Evolutionary conservation across 495 filamentous ascomycete species (phyloP).

Genomic region (Penicillium taxi): DNA sequence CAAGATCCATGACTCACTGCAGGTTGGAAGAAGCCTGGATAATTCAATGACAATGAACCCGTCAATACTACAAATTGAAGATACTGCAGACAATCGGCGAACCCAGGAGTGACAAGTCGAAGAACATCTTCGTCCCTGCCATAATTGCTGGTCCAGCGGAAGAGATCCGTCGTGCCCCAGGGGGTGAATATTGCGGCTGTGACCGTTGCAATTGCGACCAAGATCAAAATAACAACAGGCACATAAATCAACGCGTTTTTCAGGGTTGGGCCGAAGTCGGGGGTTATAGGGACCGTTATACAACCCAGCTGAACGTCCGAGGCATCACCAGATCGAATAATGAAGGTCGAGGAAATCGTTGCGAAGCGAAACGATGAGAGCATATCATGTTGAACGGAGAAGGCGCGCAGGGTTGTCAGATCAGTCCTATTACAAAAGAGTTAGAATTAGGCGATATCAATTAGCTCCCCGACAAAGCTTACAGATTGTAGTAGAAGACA

Average conservation of each 20-base stretch:
- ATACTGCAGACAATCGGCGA: conserved; percentile 95
- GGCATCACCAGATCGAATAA: conserved; percentile 65
- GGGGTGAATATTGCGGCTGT: conserved; percentile 83
- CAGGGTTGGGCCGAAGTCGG: conserved; percentile 59
- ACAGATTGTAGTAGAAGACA: conserved; percentile 56
- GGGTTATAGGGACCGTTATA: conserved; percentile 71
- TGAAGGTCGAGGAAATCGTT: conserved; percentile 62
- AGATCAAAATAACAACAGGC: conserved; percentile 65
- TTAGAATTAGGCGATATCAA: neutral
- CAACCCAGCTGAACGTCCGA: conserved; percentile 61
- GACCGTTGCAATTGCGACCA: conserved; percentile 74
- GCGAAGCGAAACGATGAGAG: conserved; percentile 76
- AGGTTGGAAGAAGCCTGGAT: conserved; percentile 92
- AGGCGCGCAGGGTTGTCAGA: conserved; percentile 52
- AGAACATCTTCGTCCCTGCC: conserved; percentile 89
- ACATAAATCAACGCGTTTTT: conserved; percentile 65
- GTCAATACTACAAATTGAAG: conserved; percentile 89
- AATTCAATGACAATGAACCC: conserved; percentile 74
- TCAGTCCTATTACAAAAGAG: conserved; percentile 32
- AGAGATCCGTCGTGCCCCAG: conserved; percentile 83
- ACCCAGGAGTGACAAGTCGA: conserved; percentile 88
- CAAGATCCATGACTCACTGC: conserved; percentile 78
- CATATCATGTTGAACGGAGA: conserved; percentile 71
- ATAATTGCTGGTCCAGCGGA: conserved; percentile 93
- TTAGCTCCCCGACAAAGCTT: conserved; percentile 18